Evolutionary conservation across 2,329 filamentous ascomycete species (phyloP).

Genomic region (Paraphoma sp.): DNA sequence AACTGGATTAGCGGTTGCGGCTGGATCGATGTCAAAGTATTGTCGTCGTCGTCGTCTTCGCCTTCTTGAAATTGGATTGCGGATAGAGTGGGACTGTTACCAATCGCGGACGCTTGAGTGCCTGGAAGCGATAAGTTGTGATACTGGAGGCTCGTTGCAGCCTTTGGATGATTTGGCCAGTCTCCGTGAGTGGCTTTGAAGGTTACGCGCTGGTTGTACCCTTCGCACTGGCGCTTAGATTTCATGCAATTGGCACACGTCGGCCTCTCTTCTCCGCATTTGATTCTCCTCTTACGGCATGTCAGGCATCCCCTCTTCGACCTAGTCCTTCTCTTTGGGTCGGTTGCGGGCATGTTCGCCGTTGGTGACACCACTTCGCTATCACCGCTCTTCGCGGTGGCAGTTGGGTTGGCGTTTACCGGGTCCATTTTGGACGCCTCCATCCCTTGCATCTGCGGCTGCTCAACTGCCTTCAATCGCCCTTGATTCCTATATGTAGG

Average conservation of each 20-base stretch:
- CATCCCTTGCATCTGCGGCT: too few species aligned
- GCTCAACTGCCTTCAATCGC: too few species aligned
- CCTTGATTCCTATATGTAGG: too few species aligned
- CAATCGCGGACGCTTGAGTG: slow-evolving; percentile 11
- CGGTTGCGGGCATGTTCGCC: slow-evolving; percentile 12
- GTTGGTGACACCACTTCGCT: too few species aligned
- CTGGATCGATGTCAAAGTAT: too few species aligned
- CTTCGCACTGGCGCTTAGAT: slow-evolving; percentile 82
- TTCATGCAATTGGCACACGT: slow-evolving; percentile 86
- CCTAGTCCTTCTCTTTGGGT: slow-evolving; percentile 54
- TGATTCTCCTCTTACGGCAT: slow-evolving; percentile 93
- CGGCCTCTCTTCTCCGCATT: slow-evolving; percentile 90
- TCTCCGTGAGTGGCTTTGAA: slow-evolving; percentile 76
- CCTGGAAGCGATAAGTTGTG: slow-evolving; percentile 48
- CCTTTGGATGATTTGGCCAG: slow-evolving; percentile 48
- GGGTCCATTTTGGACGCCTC: too few species aligned
- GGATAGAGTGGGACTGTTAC: too few species aligned
- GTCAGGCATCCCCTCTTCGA: slow-evolving; percentile 95
- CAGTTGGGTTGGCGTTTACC: too few species aligned
- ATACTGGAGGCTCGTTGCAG: slow-evolving; percentile 46
- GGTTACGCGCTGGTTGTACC: slow-evolving; percentile 80
- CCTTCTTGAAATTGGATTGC: too few species aligned
- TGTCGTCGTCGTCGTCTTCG: too few species aligned
- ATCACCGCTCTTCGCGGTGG: too few species aligned
- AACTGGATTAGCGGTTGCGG: too few species aligned